Evolutionary conservation across 805 yeast species (phyloP).

Genomic region (Candida hungchunana): DNA sequence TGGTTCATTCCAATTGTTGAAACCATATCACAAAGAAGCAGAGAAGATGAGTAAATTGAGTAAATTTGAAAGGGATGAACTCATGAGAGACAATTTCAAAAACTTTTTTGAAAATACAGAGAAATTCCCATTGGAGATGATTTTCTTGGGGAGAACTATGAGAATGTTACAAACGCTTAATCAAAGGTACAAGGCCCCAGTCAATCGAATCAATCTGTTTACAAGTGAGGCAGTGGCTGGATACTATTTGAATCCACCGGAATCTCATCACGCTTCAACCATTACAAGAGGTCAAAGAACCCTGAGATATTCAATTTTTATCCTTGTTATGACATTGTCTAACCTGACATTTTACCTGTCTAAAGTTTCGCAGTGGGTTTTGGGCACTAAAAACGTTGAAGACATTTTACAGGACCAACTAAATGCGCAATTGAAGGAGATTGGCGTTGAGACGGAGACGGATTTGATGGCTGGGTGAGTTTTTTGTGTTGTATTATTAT

Average conservation of each 20-base stretch:
- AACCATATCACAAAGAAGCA: constrained; percentile 35
- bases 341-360: constrained; percentile 21
- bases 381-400: constrained; percentile 23
- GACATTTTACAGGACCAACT: constrained; percentile 23
- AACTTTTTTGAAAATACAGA: constrained; percentile 57
- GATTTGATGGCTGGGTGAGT: too few relatives aligned
- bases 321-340: constrained; percentile 18
- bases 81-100: constrained; percentile 44
- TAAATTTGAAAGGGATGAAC: constrained; percentile 39
- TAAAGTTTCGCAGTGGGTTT: constrained; percentile 15
- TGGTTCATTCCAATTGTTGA: constrained; percentile 50
- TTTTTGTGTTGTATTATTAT: too few relatives aligned
- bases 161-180: constrained; percentile 71
- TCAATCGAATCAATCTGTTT: constrained; percentile 63
- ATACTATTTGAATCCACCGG: constrained; percentile 20
- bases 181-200: constrained; percentile 62
- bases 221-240: constrained; percentile 50
- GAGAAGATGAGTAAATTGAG: constrained; percentile 28
- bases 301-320: constrained; percentile 22
- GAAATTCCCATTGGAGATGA: constrained; percentile 60
- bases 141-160: constrained; percentile 67
- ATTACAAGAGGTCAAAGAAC: constrained; percentile 8
- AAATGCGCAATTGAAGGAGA: constrained; percentile 21
- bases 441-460: constrained; percentile 27
- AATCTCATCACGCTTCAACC: neutral